Evolutionary conservation across 2,329 filamentous ascomycete genomes (phyloP), one percentile per base, ranked within the genome.

Genomic region (Teratosphaeria zuluensis): DNA sequence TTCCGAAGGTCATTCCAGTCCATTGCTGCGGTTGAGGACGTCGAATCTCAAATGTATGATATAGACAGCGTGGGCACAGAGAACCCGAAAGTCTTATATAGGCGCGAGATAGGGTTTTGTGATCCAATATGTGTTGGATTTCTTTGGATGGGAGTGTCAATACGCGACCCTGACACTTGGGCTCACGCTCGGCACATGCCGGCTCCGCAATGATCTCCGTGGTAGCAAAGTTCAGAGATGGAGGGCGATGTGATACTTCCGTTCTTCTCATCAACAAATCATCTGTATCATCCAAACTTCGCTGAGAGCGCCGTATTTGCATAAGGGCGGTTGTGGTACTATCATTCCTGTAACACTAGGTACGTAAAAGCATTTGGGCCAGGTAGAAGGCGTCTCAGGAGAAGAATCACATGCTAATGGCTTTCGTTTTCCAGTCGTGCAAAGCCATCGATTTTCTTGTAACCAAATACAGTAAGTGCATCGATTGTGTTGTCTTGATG

Each of bases 1-100:
- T 90, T 89, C 75, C 89, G 92, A 58, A 96, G 76, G 71, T 81
- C 89, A 76, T 86, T 87, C 73, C 95, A 82, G 81, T 96, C 90
- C 91, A 95, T 95, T 68, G 42, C 42, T 5, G 42, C 42, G 32
- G 4, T 24, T 14, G 21, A 14, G 19, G 31, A 24, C n/a, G 31
- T 21, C 19, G 19, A 32, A 16, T 9, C 21, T 19, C 30, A 42
- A 42, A 28, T 28, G 24, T 28, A 28, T 2, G 24, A 28, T 28
- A 28, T 28, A 28, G 24, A 28, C 24, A 28, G 24, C 24, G 24
- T 28, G 24, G 24, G 24, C 24, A 28, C 24, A 28, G 24, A 28
- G 24, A 4, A 28, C 24, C 24, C 24, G 24, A 28, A 4, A 28
- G 24, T 28, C 24, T 28, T 28, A 28, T 28, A 4, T 2, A 28